Evolutionary conservation across 441 rosid genomes (phyloP).

Genomic region (Aquilaria agallochum): DNA sequence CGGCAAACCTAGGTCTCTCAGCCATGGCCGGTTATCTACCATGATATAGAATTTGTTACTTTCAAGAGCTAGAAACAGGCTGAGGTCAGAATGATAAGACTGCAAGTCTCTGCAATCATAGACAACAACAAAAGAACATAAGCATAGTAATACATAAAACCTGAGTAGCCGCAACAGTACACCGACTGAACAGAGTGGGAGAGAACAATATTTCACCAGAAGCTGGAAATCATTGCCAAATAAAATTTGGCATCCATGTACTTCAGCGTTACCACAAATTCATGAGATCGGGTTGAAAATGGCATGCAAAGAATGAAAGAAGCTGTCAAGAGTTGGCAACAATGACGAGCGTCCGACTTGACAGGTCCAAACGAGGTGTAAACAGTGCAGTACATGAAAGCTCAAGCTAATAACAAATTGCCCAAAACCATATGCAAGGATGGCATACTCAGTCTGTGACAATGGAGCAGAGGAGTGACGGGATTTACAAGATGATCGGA

Average conservation of each 20-base stretch:
- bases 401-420: neutral
- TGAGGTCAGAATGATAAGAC: constrained; percentile 90
- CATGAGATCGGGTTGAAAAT: constrained; percentile 10
- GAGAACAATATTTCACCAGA: neutral
- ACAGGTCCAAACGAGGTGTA: too few relatives aligned
- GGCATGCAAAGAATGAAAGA: too few relatives aligned
- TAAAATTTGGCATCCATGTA: too few relatives aligned
- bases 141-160: too few relatives aligned
- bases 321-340: too few relatives aligned
- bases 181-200: constrained; percentile 8
- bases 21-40: constrained; percentile 96
- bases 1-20: constrained; percentile 51
- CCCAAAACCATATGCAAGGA: too few relatives aligned
- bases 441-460: too few relatives aligned
- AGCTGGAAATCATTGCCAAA: too few relatives aligned
- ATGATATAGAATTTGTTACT: constrained; percentile 74
- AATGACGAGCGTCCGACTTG: too few relatives aligned
- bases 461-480: too few relatives aligned
- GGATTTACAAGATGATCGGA: too few relatives aligned
- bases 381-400: constrained; percentile 9
- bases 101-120: constrained; percentile 83
- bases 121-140: constrained; percentile 8
- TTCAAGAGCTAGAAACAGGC: constrained; percentile 69
- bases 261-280: neutral
- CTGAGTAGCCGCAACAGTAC: neutral